Evolutionary conservation across 805 yeast genomes (phyloP), one percentile per base, ranked within the genome.

Genomic region (Candida berthetii): DNA sequence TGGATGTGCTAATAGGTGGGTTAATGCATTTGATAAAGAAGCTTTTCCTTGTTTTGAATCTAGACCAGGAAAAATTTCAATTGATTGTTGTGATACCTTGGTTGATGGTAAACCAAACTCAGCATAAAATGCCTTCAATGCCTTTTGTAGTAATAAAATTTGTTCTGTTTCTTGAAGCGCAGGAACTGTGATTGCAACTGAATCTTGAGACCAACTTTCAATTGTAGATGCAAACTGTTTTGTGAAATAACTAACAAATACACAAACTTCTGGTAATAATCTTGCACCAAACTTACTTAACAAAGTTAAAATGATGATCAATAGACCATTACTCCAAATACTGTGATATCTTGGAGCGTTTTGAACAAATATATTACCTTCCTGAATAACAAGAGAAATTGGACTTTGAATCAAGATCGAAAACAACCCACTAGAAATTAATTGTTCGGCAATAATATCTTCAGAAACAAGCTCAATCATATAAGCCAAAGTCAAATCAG

Each of bases 281-380:
- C 76, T 69, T 1, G 72, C 71, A 1, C 91, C 91, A 44, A 88
- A 76, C 38, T 71, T 74, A 22, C 80, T 69, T 32, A 87, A 55
- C 14, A 86, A 60, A 1, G 76, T 65, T 38, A 86, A 62, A 17
- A 84, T 64, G 5, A 86, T 75, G 0, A 93, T 80, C 25, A 90
- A 65, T 15, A 90, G 62, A 1, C 96, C 96, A 52, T 82, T 79
- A n/a, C 79, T 74, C 97, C 97, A 90, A n/a, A 85, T 66, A 40
- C 75, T 71, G 57, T 89, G 91, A 44, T 85, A 61, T 37, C 75
- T 73, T 0, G 85, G 73, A 3, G 76, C 59, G 1, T 62, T 53
- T 31, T 68, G 69, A 2, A 85, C 72, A 13, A 69, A 65, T 3
- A 86, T 61, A 7, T 72, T 72, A 0, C 95, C 96, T 4, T 71